These are phyloP conservation scores for Acacia pycnantha DNA, from an alignment of 331 rosid genomes.

Conservation along the genomic window DNA sequence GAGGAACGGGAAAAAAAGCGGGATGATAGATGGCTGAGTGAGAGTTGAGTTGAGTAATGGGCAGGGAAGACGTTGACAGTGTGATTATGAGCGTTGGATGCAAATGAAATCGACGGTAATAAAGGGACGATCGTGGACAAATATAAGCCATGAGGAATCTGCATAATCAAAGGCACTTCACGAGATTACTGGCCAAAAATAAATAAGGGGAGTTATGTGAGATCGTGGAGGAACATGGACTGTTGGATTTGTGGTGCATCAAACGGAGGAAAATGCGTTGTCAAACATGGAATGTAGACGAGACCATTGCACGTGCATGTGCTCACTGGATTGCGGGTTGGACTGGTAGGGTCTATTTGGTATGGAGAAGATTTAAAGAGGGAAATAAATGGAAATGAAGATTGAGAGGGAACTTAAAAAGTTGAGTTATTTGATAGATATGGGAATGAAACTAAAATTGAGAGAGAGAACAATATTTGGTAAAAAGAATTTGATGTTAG, in stretches of 20 bases:
- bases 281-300: background rate
- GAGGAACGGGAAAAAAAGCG: conserved; percentile 39
- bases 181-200: background rate
- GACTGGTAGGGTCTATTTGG: too few species aligned
- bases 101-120: conserved; percentile 34
- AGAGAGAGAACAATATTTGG: too few species aligned
- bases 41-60: conserved; percentile 12
- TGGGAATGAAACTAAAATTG: too few species aligned
- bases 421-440: too few species aligned
- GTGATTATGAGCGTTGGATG: conserved; percentile 36
- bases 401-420: too few species aligned
- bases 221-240: conserved; percentile 37
- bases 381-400: too few species aligned
- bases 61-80: background rate
- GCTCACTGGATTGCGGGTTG: background rate
- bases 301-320: background rate
- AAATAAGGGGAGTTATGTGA: background rate
- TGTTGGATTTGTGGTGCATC: conserved; percentile 45
- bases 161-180: conserved; percentile 56
- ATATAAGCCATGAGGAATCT: conserved; percentile 51
- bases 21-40: conserved; percentile 29
- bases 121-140: conserved; percentile 54
- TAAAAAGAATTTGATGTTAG: too few species aligned
- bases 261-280: conserved; percentile 26
- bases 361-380: too few species aligned